Evolutionary conservation across 2,329 filamentous ascomycete species (phyloP), one percentile per base, ranked within the genome.

Genomic region (Colletotrichum spinosum): DNA sequence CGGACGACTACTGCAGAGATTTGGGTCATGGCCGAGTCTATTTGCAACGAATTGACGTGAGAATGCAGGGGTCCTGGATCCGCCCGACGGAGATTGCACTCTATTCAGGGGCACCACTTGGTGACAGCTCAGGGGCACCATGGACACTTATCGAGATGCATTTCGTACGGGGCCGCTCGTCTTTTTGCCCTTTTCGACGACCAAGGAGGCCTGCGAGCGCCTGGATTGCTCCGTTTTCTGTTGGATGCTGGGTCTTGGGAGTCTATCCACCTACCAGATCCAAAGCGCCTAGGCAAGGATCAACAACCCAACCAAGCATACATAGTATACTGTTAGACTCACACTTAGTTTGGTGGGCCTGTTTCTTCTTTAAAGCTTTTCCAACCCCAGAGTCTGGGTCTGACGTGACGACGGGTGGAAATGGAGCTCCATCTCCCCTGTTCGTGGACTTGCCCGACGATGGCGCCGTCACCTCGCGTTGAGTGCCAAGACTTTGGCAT

Each of bases 341-440:
- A 25, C 25, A 25, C 25, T 50, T 50, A 60, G 49, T 54, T 59
- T 41, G 44, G 60, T 59, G 55, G 60, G 35, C 42, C 55, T 50
- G 60, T 64, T 64, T 59, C 60, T 55, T 59, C 42, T 64, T 64
- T 44, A 64, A 49, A 60, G 60, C 17, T 37, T 44, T 17, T 37
- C 41, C 4, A 25, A 4, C 55, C 60, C 54, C 46, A n/a, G 49
- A 33, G 42, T 55, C 48, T 46, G 60, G 60, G 42, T 52, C 35
- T 15, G 46, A 45, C 48, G 34, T n/a, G 25, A 48, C 49, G 33
- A 37, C 48, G 54, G 48, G 10, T 37, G 35, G 17, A 53, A 58
- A 37, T 25, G 35, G 55, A 53, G 48, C 5, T 9, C 4, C 13
- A 6, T 25, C 25, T 35, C 52, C 60, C 4, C 4, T 58, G 35